Evolutionary conservation across 2,329 filamentous ascomycete species (phyloP).

Genomic region (Cladosporium sp.): DNA sequence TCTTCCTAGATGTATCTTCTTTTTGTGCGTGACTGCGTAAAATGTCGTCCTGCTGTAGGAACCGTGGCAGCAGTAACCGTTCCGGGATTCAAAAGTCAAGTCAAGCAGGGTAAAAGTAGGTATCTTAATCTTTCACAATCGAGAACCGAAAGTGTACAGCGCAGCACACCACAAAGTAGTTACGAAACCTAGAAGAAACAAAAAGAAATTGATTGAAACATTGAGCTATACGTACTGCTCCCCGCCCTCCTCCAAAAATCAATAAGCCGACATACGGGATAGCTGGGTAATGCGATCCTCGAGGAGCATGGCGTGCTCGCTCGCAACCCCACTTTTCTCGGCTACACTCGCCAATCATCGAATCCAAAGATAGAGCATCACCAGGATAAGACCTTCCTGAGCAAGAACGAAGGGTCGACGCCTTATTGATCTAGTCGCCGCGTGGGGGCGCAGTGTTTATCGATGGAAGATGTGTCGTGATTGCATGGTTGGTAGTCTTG

Average conservation of each 20-base stretch:
- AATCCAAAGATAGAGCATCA: not conserved
- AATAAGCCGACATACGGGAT: not conserved
- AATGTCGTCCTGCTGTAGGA: too few species aligned
- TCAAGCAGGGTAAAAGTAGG: not conserved
- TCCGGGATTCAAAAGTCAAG: not conserved
- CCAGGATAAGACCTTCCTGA: not conserved
- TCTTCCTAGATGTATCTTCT: too few species aligned
- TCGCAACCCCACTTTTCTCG: not conserved
- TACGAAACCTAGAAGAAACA: not conserved
- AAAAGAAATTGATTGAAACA: too few species aligned
- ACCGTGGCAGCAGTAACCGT: too few species aligned
- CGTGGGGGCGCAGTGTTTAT: not conserved
- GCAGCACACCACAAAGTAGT: too few species aligned
- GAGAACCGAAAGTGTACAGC: too few species aligned
- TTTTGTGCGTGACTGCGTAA: too few species aligned
- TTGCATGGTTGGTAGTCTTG: not conserved
- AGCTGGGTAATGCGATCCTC: constrained; percentile 2
- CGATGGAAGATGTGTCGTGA: not conserved
- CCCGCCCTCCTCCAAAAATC: not conserved
- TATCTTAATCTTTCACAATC: too few species aligned
- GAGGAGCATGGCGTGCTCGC: not conserved
- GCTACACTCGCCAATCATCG: not conserved
- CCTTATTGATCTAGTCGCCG: not conserved
- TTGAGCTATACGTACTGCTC: too few species aligned
- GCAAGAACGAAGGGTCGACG: not conserved